Conservation (phyloP, 1,139 yeast genomes). For the Saccharomyces hybrid region DNA sequence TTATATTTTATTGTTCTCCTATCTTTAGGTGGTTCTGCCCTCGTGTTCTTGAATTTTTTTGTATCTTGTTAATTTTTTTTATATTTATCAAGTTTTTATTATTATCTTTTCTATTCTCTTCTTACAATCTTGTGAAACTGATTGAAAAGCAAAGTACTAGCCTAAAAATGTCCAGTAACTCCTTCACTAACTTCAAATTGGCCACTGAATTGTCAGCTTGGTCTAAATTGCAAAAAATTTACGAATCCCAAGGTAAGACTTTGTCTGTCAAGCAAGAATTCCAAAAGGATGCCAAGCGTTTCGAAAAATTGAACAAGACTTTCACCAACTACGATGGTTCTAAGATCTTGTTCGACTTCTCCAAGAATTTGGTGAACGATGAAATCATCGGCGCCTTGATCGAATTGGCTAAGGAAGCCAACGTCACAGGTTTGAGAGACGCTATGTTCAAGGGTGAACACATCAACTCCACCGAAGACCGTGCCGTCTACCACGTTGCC, state of each 20-base stretch:
- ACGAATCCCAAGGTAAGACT: conserved; percentile 57
- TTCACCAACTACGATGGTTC: conserved; percentile 81
- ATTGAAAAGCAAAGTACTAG: background rate
- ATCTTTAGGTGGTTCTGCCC: background rate
- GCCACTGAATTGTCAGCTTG: conserved; percentile 79
- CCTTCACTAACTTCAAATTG: conserved; percentile 49
- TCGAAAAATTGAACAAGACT: conserved; percentile 64
- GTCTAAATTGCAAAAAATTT: conserved; percentile 65
- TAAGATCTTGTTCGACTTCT: conserved; percentile 84
- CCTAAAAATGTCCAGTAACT: conserved; percentile 23
- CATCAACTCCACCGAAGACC: conserved; percentile 89
- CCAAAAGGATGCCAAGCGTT: conserved; percentile 63
- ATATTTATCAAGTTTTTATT: background rate
- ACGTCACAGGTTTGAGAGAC: conserved; percentile 80
- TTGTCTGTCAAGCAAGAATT: conserved; percentile 76
- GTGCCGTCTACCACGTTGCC: conserved; percentile 96
- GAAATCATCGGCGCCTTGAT: conserved; percentile 62
- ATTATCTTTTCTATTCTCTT: background rate
- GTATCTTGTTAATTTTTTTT: background rate
- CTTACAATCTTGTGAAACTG: background rate
- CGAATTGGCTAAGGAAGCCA: conserved; percentile 82
- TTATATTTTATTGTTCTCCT: background rate
- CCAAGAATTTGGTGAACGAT: conserved; percentile 87
- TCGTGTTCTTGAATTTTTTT: background rate
- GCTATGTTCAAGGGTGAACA: conserved; percentile 88